Evolutionary conservation across 495 filamentous ascomycete genomes (phyloP), one percentile per base, ranked within the genome.

Genomic region (Filosporella fistucella): DNA sequence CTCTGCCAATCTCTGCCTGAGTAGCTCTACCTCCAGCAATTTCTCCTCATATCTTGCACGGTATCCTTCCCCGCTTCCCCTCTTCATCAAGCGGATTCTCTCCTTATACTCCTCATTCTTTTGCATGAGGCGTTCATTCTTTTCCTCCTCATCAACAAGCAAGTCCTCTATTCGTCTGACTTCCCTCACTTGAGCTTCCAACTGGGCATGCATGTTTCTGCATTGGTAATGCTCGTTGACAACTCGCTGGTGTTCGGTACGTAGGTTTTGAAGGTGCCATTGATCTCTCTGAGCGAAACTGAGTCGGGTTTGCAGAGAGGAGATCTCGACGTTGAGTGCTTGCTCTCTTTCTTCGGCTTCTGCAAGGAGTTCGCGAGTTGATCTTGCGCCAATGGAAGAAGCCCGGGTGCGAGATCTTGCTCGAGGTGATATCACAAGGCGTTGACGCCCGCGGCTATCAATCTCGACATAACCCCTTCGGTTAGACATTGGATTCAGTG

Each of bases 21-120:
- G 25, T 80, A 70, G 14, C 56, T 86, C 84, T 20, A 86, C 66
- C 33, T 72, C 69, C 13, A 73, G 60, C 17, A 72, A 70, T 53
- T 69, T 72, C 37, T 78, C 75, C 58, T 85, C 80, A 20, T 74
- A 70, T 42, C 47, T 54, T 9, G 52, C 51, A 47, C 59, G 57
- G 22, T 57, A 56, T 29, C 57, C 53, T 49, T 67, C 66, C 22
- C 68, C 50, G 41, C 64, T 67, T 16, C 71, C 71, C 26, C 66
- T 37, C 45, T 76, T 71, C 43, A 68, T 57, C 38, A 72, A 57
- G 46, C 65, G 42, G 37, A 71, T 67, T 51, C 82, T 73, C 57
- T 85, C 80, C 50, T 85, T 77, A 9, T 53, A 25, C 24, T 49
- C 26, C 23, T 84, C 77, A 30, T 81, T 71, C 43, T 84, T 78